Evolutionary conservation across 768 basidiomycete genomes (phyloP).

Genomic region (Pilatotrama ljubarskyi): DNA sequence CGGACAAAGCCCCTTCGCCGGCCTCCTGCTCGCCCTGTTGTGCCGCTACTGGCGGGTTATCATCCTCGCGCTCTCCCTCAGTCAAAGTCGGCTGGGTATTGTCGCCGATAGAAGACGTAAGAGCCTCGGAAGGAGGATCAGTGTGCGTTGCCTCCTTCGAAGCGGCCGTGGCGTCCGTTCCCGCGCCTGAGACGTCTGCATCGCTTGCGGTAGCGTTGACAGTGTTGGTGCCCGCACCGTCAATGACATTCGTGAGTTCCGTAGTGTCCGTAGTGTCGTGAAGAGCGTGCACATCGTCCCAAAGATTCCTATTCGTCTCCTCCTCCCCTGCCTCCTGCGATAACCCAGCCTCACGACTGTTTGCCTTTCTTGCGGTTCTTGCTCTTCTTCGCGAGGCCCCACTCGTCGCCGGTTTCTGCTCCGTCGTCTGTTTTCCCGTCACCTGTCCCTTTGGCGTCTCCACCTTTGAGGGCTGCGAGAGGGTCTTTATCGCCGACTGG

Average conservation of each 20-base stretch:
- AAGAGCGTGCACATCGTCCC: constrained; percentile 4
- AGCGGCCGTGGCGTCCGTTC: background rate
- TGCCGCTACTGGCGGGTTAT: background rate
- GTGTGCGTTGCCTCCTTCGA: background rate
- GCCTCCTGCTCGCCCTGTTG: background rate
- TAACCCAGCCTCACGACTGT: background rate
- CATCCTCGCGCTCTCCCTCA: background rate
- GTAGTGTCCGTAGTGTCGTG: constrained; percentile 20
- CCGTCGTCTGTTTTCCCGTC: constrained; percentile 15
- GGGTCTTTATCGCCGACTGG: constrained; percentile 13
- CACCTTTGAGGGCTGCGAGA: constrained; percentile 11
- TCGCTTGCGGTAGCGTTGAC: background rate
- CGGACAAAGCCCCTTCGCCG: background rate
- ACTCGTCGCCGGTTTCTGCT: constrained; percentile 20
- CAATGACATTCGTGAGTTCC: constrained; percentile 20
- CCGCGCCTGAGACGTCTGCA: background rate
- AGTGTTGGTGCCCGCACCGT: constrained; percentile 19
- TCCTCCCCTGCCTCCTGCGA: background rate
- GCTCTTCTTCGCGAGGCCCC: background rate
- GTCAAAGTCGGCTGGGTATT: background rate
- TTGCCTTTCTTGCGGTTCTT: background rate
- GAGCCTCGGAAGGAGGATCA: background rate
- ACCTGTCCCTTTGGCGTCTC: constrained; percentile 2
- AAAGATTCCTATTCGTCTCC: background rate
- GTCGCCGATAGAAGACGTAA: background rate